These are phyloP conservation scores for Colletotrichum falcatum DNA, from an alignment of 2,329 filamentous ascomycete genomes.

Conservation along the genomic window DNA sequence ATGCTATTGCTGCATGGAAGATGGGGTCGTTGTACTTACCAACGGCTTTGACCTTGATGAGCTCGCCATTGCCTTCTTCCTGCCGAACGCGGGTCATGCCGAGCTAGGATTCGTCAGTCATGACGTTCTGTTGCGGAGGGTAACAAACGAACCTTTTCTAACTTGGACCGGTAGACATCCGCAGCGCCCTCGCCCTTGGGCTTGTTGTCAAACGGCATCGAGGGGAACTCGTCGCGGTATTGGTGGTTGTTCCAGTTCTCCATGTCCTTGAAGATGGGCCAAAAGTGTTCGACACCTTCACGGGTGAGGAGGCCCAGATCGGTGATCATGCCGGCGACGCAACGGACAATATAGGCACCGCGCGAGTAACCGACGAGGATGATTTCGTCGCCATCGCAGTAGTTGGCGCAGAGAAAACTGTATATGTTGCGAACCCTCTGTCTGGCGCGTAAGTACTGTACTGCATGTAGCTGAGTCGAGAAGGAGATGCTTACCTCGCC, in stretches of 20 bases:
- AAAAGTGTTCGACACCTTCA: slow-evolving; percentile 66
- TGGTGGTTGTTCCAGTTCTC: slow-evolving; percentile 61
- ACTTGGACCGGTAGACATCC: slow-evolving; percentile 56
- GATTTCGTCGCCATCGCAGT: slow-evolving; percentile 68
- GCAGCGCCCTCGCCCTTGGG: slow-evolving; percentile 58
- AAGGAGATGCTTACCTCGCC: slow-evolving; percentile 55
- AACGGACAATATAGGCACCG: slow-evolving; percentile 69
- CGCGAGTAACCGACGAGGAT: slow-evolving; percentile 68
- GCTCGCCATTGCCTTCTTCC: slow-evolving; percentile 49
- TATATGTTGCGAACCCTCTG: slow-evolving; percentile 71
- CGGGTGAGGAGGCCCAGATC: slow-evolving; percentile 64
- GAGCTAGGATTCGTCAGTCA: neutral
- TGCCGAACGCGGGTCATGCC: slow-evolving; percentile 57
- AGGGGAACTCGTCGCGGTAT: slow-evolving; percentile 61
- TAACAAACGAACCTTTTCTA: slow-evolving; percentile 54
- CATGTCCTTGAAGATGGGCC: slow-evolving; percentile 68
- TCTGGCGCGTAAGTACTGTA: slow-evolving; percentile 31
- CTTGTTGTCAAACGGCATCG: slow-evolving; percentile 60
- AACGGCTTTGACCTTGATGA: slow-evolving; percentile 62
- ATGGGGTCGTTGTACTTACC: slow-evolving; percentile 44
- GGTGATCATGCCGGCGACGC: slow-evolving; percentile 65
- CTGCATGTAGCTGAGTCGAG: no score
- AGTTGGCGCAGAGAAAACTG: slow-evolving; percentile 72
- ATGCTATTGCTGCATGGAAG: no score
- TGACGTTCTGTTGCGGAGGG: neutral